These are phyloP conservation scores for Stylosanthes scabra DNA, from an alignment of 331 rosid genomes.

Conservation along the genomic window DNA sequence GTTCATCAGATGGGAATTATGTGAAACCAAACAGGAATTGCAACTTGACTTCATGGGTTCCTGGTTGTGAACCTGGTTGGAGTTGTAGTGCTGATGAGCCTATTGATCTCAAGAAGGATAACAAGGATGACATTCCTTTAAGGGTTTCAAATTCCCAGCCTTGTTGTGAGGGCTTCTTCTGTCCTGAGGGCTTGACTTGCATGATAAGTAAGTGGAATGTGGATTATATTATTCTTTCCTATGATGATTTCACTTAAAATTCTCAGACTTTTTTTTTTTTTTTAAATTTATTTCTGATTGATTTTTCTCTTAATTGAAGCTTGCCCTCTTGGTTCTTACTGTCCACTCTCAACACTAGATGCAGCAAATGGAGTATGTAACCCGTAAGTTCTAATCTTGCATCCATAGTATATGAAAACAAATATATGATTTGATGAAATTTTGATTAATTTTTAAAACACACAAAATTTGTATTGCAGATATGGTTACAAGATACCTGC, in stretches of 20 bases:
- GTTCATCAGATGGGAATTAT: slow-evolving; percentile 21
- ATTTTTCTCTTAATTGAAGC: slow-evolving; percentile 58
- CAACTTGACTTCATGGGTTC: slow-evolving; percentile 62
- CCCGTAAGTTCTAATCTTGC: slow-evolving; percentile 56
- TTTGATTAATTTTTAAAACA: neutral
- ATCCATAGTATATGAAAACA: too few species aligned
- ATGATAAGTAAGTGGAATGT: slow-evolving; percentile 69
- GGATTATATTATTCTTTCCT: neutral
- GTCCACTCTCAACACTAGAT: slow-evolving; percentile 61
- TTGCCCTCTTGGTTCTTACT: slow-evolving; percentile 71
- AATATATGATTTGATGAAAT: too few species aligned
- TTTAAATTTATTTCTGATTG: neutral
- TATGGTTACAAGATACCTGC: slow-evolving; percentile 68
- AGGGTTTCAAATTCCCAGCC: slow-evolving; percentile 57
- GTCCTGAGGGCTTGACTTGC: slow-evolving; percentile 74
- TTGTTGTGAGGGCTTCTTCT: slow-evolving; percentile 78
- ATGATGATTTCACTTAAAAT: too few species aligned
- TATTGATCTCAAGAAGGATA: slow-evolving; percentile 49
- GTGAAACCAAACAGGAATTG: slow-evolving; percentile 67
- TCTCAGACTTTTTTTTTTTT: too few species aligned
- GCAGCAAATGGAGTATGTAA: slow-evolving; percentile 60
- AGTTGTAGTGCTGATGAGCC: slow-evolving; percentile 51
- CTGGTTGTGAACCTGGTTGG: slow-evolving; percentile 83
- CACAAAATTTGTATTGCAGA: slow-evolving; percentile 44
- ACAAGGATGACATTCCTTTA: slow-evolving; percentile 36